Evolutionary conservation across 768 basidiomycete species (phyloP).

Genomic region (Amanita brunnescens): DNA sequence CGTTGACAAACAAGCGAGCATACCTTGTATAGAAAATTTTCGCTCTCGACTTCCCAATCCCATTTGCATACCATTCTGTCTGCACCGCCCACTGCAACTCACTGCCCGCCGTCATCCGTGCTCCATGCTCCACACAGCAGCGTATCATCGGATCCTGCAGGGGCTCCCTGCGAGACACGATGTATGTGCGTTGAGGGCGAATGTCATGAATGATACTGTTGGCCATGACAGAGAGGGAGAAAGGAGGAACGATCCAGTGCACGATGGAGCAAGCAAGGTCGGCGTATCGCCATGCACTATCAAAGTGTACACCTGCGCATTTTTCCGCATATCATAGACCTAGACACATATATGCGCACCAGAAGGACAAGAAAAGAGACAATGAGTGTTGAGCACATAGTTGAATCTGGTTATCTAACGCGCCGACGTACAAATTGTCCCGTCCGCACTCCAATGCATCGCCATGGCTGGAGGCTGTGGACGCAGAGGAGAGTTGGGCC

Average conservation of each 20-base stretch:
- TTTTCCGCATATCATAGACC: conserved; percentile 88
- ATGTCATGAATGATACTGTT: conserved; percentile 86
- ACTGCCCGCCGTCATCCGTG: conserved; percentile 69
- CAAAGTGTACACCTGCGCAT: conserved; percentile 71
- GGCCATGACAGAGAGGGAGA: conserved; percentile 88
- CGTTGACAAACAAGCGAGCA: conserved; percentile 1
- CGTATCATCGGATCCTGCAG: conserved; percentile 89
- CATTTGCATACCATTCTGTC: conserved; percentile 82
- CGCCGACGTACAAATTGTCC: conserved; percentile 82
- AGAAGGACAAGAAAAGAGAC: conserved; percentile 7
- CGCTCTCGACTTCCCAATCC: conserved; percentile 81
- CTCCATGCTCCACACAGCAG: conserved; percentile 86
- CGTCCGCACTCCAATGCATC: conserved; percentile 90
- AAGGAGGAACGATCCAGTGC: conserved; percentile 78
- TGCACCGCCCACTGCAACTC: conserved; percentile 84
- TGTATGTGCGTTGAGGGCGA: conserved; percentile 82
- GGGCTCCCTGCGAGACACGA: conserved; percentile 71
- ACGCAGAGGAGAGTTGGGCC: too few relatives aligned
- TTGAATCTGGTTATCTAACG: conserved; percentile 93
- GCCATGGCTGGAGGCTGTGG: conserved; percentile 88
- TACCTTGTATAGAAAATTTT: conserved; percentile 73
- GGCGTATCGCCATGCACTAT: conserved; percentile 89
- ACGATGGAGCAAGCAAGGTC: conserved; percentile 86
- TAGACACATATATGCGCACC: conserved; percentile 20
- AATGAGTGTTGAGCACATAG: conserved; percentile 35